A percentile compares a stretch with the other conserved stretches of the same genome.
Evolutionary conservation across 108 stramenopile species (phyloP).

Genomic region (Nitzschia palea): DNA sequence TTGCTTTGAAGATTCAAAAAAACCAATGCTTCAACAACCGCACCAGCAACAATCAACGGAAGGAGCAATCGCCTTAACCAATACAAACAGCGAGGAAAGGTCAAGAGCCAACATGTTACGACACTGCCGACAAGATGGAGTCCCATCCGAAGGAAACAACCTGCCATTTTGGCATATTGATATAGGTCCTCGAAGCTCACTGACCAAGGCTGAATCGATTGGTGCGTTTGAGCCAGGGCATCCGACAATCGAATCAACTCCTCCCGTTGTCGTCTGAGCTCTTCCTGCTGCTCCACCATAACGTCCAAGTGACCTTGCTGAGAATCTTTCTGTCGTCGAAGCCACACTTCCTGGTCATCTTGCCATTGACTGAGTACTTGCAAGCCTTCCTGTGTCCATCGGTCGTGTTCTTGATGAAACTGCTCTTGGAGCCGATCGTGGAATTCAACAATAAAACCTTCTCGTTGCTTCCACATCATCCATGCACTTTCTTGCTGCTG

Average conservation of each 20-base stretch:
- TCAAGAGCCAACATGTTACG: not conserved
- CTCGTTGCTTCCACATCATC: slow-evolving; percentile 21
- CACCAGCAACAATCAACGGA: not conserved
- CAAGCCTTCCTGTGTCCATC: slow-evolving; percentile 3
- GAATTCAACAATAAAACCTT: not conserved
- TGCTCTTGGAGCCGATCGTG: not conserved
- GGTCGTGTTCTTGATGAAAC: not conserved
- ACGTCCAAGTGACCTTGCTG: not conserved
- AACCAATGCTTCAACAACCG: not conserved
- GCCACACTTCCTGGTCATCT: not conserved
- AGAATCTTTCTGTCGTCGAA: not conserved
- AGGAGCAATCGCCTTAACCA: slow-evolving; percentile 1
- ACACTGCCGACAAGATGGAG: not conserved
- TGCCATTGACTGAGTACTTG: not conserved
- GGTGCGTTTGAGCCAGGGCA: not conserved
- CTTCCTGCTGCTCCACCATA: not conserved
- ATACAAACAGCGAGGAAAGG: slow-evolving; percentile 2
- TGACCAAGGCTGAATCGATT: slow-evolving; percentile 13
- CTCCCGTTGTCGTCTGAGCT: not conserved
- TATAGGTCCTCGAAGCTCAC: not conserved
- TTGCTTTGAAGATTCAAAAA: not conserved
- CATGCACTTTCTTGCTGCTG: slow-evolving; percentile 15
- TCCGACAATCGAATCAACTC: not conserved
- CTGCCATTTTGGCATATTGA: not conserved
- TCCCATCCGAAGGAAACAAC: not conserved